Base-by-base conservation (phyloP, 225 moss, liverwort and hornwort species). In the Lunularia cruciata region DNA sequence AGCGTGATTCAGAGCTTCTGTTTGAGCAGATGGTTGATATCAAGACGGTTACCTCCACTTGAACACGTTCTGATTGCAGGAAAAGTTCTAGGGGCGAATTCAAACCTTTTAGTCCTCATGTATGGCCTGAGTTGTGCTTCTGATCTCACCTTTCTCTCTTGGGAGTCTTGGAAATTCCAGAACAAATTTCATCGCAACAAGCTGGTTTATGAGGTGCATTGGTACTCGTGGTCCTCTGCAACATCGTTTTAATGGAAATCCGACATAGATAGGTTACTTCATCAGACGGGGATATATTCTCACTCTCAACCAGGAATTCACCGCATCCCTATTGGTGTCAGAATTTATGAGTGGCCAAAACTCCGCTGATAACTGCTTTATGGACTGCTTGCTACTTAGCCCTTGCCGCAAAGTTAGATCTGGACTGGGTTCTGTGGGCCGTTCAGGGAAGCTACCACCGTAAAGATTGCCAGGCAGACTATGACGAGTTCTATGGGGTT, bases 361-460 rank as follows among this genome's bases (percentile, higher is more conserved):
- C 2, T 72, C 60, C 27, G 63, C 65, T 2, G 83, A 84, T 49
- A 72, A 69, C 14, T 73, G 79, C 42, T 86, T 84, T 26, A 42
- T 86, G 65, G 79, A 79, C 66, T 89, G 89, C 51, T 78, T 89
- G 89, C 51, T 78, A 76, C 0, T 71, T 86, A 5, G 82, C 77
- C 19, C 84, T 78, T 63, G 55, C 84, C 60, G 66, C 53, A 6
- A 64, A 20, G 9, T 28, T 64, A 40, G 76, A 84, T 36, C 20
- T 85, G 18, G 88, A 82, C 27, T 91, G 90, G 90, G 79, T 77
- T 15, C 75, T 86, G 62, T 91, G 90, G 90, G 81, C 83, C 0
- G 70, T 91, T 64, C 85, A 83, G 28, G 91, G 90, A 10, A 91
- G 88, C 66, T 91, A 88, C 51, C 88, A 91, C 57, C 69, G 72